These are phyloP conservation scores for Fraxinus anomala DNA, from an alignment of 257 asterid genomes.

Conservation along the genomic window DNA sequence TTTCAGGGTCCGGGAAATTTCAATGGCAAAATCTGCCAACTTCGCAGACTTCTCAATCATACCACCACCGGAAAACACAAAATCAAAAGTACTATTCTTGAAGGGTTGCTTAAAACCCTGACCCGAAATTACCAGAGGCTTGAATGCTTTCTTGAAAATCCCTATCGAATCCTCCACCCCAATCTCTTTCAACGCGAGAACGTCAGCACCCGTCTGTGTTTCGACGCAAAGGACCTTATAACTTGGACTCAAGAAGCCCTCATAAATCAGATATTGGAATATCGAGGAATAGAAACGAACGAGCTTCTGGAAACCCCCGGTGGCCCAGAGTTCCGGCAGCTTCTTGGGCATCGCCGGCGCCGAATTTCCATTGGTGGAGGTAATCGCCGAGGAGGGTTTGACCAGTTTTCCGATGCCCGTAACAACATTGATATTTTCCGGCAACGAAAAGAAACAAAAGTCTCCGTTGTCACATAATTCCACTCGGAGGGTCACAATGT, in stretches of 20 bases:
- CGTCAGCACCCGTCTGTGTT: constrained; percentile 18
- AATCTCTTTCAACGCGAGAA: constrained; percentile 23
- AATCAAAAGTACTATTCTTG: constrained; percentile 34
- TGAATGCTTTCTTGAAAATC: constrained; percentile 21
- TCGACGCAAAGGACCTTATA: constrained; percentile 32
- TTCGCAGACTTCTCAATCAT: constrained; percentile 41
- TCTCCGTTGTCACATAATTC: constrained; percentile 31
- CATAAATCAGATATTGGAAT: constrained; percentile 36
- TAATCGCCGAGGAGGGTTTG: background rate
- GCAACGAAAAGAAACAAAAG: constrained; percentile 36
- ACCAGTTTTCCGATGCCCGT: background rate
- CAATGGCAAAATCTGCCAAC: constrained; percentile 36
- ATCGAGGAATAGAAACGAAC: constrained; percentile 29
- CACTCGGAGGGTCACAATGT: constrained; percentile 19
- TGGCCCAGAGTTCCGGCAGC: constrained; percentile 28
- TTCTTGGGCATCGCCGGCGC: constrained; percentile 20
- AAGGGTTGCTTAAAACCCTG: constrained; percentile 41
- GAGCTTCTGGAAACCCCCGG: constrained; percentile 26
- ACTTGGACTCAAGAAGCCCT: constrained; percentile 28
- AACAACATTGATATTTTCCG: constrained; percentile 23
- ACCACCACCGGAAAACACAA: constrained; percentile 48
- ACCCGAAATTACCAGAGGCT: constrained; percentile 34
- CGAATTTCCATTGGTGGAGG: background rate
- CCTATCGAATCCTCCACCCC: constrained; percentile 25
- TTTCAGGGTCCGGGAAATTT: constrained; percentile 45